phyloP scores from a whole-genome alignment of 768 basidiomycete genomes.

The Agaricus blazei region DNA sequence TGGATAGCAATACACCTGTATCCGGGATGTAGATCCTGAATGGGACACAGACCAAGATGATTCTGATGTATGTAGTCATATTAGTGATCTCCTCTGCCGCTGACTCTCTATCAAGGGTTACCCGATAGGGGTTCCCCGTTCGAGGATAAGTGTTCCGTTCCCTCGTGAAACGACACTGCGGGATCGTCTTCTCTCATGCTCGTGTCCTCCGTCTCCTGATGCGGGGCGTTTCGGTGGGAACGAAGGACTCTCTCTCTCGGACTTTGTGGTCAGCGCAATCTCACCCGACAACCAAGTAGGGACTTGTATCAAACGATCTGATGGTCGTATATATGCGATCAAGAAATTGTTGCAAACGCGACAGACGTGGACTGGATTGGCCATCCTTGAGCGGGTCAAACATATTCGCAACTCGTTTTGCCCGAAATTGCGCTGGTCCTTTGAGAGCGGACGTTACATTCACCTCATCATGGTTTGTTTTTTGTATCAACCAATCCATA shows the following conservation, averaged over 20 bases:
- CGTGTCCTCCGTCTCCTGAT: not conserved
- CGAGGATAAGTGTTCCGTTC: not conserved
- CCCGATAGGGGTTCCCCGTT: not conserved
- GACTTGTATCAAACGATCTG: constrained; percentile 2
- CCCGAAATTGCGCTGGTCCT: not conserved
- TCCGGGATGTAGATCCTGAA: not conserved
- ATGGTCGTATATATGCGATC: constrained; percentile 8
- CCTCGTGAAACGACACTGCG: not conserved
- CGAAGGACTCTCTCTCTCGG: not conserved
- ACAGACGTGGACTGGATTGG: constrained; percentile 5
- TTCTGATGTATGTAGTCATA: not conserved
- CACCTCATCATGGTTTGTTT: constrained; percentile 6
- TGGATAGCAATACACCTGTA: not conserved
- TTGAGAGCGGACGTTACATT: constrained; percentile 1
- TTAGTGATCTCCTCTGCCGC: not conserved
- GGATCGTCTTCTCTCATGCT: not conserved
- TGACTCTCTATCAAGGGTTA: not conserved
- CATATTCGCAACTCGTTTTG: not conserved
- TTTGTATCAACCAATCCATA: not conserved
- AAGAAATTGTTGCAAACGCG: constrained; percentile 4
- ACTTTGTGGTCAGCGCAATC: not conserved
- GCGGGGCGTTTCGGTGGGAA: not conserved
- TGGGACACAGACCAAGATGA: not conserved
- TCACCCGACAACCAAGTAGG: not conserved
- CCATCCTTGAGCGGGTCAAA: constrained; percentile 1